Percentiles rank a stretch among this genome's conserved stretches.
Conservation (phyloP, 805 yeast genomes). For the Monosporozyma aerobia region DNA sequence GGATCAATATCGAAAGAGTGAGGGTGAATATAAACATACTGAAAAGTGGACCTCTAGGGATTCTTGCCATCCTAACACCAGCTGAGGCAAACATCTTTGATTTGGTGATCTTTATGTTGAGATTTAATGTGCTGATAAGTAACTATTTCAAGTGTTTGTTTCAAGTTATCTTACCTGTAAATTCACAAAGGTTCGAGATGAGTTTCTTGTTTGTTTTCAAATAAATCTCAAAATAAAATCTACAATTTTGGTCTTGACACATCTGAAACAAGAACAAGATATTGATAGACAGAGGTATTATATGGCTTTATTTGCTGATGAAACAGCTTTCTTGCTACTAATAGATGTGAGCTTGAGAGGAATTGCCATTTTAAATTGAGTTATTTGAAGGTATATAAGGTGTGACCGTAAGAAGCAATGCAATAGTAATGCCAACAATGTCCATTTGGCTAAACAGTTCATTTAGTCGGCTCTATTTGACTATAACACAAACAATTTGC, state of each 20-base stretch:
- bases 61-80: constrained; percentile 9
- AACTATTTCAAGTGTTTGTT: neutral
- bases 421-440: neutral
- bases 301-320: neutral
- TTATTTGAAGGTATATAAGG: neutral
- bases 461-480: neutral
- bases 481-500: neutral
- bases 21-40: constrained; percentile 18
- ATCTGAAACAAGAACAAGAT: neutral
- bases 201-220: neutral
- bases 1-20: constrained; percentile 1
- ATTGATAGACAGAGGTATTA: neutral
- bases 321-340: neutral
- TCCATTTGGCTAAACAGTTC: neutral
- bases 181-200: neutral
- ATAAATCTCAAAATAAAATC: neutral
- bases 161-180: neutral
- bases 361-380: neutral
- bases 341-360: neutral
- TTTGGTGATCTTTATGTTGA: neutral
- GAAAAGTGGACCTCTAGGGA: constrained; percentile 6
- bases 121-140: neutral
- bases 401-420: neutral
- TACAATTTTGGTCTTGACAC: neutral
- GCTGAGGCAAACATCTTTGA: constrained; percentile 11